Evolutionary conservation across 164 flowering plant genomes (phyloP).

Genomic region (Aristolochia contorta): DNA sequence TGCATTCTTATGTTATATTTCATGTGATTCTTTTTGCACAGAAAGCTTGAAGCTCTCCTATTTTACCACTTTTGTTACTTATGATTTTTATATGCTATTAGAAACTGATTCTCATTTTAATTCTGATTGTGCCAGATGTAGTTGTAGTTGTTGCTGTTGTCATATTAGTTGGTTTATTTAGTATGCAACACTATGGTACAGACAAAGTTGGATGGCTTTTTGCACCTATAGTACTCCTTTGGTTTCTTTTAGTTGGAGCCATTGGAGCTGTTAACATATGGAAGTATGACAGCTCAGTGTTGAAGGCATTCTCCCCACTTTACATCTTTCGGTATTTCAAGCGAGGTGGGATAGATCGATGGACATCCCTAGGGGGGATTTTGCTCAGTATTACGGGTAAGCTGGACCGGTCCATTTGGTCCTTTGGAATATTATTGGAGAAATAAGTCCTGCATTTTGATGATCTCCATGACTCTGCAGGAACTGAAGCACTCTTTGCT

Average conservation of each 20-base stretch:
- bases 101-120: background rate
- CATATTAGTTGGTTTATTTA: slow-evolving; percentile 77
- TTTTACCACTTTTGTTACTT: background rate
- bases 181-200: slow-evolving; percentile 96
- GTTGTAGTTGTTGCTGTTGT: slow-evolving; percentile 76
- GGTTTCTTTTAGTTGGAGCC: slow-evolving; percentile 90
- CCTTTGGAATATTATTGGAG: background rate
- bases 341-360: slow-evolving; percentile 46
- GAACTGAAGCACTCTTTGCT: slow-evolving; percentile 97
- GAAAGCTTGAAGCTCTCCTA: background rate
- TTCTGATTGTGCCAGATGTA: slow-evolving; percentile 43
- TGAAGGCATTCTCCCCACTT: slow-evolving; percentile 84
- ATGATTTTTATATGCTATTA: background rate
- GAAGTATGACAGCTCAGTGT: slow-evolving; percentile 61
- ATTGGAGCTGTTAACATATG: slow-evolving; percentile 85
- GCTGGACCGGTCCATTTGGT: background rate
- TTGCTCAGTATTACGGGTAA: slow-evolving; percentile 94
- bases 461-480: slow-evolving; percentile 27
- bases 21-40: background rate
- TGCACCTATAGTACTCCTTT: slow-evolving; percentile 88
- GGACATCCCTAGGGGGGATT: slow-evolving; percentile 91
- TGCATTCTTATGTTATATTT: background rate
- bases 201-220: slow-evolving; percentile 93
- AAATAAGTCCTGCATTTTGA: background rate
- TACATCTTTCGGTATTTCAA: slow-evolving; percentile 65